Base-by-base conservation (phyloP, 495 filamentous ascomycete genomes). In the Pseudevernia furfuracea region DNA sequence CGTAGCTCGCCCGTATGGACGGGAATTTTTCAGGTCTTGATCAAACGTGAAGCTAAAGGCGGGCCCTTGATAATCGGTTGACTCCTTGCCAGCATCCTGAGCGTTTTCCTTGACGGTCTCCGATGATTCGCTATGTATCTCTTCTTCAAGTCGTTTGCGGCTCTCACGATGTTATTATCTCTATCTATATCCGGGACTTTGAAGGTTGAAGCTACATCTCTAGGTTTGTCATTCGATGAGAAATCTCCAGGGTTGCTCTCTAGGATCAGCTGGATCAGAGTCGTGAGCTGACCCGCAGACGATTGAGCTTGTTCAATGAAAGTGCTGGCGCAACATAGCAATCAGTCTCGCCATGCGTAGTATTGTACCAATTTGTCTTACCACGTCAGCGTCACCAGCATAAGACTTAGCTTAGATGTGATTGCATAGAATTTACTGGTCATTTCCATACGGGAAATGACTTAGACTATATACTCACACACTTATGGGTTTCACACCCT, bases 301-400 rank as follows among this genome's bases (percentile, higher is more conserved):
- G 61, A 25, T 57, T 30, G 61, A 32, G 52, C 61, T 63, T 63
- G 34, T 32, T 38, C 61, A 21, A 63, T 25, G 19, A 52, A 28
- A 7, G 61, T 28, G n/a, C 49, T 63, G 28, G n/a, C n/a, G n/a
- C n/a, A n/a, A 14, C 17, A 21, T 17, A 17, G 25, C 6, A 15
- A n/a, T 63, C 28, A 58, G 39, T 17, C 1, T 21, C 10, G 38
- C 19, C 17, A 58, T 23, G 23, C 15, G 0, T 43, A 15, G 34
- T 10, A 15, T n/a, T 11, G 30, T 23, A 12, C 1, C n/a, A 9
- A 11, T 7, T 4, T 28, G 4, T 34, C 60, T 71, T 23, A 67
- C 67, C 69, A 71, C 3, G 63, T 64, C 43, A 72, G 52, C 25
- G 57, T 68, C 3, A 58, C 61, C 17, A 72, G 32, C 43, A 72